Evolutionary conservation across 164 flowering plant genomes (phyloP), one percentile per base, ranked within the genome.

Genomic region (Vitis cinerea): DNA sequence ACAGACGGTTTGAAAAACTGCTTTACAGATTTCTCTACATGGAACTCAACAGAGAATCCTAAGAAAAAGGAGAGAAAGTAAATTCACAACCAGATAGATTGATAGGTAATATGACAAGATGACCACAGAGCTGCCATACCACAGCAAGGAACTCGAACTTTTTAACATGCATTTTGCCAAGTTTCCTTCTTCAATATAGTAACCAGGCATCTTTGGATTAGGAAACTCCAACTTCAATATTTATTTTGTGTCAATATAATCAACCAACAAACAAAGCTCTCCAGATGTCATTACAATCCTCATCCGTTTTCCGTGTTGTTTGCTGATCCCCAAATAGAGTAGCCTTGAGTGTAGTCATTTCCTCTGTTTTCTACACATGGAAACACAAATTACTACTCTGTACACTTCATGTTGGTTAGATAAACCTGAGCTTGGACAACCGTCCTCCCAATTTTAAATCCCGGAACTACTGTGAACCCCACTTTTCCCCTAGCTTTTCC

Each of bases 391-490:
- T 61, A 11, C 72, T 75, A 77, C 57, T 77, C 74, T 66, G 66
- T 67, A 74, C 72, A 73, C 30, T 78, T 78, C 48, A 65, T 57
- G 51, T 75, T 81, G 53, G 63, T 80, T 58, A 90, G 72, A 85
- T 92, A 94, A 57, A 93, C 98, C 75, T 90, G 90, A 78, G 87
- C 86, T 79, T 93, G 99, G 64, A 95, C 77, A 2, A 91, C 82
- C 3, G 97, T 91, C 60, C 80, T 82, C 56, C 97, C 94, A 62
- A 93, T 82, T 71, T 79, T 91, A 75, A 95, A 93, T 1, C 99
- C 98, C 0, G 98, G 99, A 74, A 93, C 80, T 64, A 93, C 97
- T 3, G 97, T 93, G 72, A 93, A 95, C 13, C 85, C 98, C 6
- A 95, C 98, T 71, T 86, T 88, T 12, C 73, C 78, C 75, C 83